phyloP scores from a whole-genome alignment of 768 basidiomycete species.

The Naganishia randhawae region DNA sequence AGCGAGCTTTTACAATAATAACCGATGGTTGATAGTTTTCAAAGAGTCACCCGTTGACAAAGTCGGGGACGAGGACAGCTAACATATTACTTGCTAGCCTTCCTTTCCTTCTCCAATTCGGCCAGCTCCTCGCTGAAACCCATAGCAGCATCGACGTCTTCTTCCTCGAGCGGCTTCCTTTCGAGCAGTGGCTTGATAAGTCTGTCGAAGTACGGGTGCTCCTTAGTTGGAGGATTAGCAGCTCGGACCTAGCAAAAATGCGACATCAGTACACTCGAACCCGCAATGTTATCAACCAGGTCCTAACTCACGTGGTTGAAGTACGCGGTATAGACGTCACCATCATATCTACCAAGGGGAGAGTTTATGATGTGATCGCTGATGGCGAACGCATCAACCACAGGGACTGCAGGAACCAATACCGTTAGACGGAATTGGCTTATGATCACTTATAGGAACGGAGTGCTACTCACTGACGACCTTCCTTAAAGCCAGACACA shows the following conservation, averaged over 20 bases:
- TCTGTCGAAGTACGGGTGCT: slow-evolving; percentile 54
- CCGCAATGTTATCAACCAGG: not conserved
- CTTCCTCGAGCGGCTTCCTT: slow-evolving; percentile 46
- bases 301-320: slow-evolving; percentile 48
- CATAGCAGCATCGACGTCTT: slow-evolving; percentile 50
- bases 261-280: not conserved
- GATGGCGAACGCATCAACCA: slow-evolving; percentile 50
- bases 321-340: slow-evolving; percentile 54
- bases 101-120: slow-evolving; percentile 34
- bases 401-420: slow-evolving; percentile 35
- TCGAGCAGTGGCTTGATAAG: slow-evolving; percentile 54
- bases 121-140: slow-evolving; percentile 49
- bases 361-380: slow-evolving; percentile 53
- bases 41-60: not conserved
- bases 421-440: not conserved
- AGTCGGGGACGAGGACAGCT: too few relatives aligned
- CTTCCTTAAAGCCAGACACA: slow-evolving; percentile 43
- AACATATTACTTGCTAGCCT: slow-evolving; percentile 2
- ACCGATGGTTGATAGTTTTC: not conserved
- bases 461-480: slow-evolving; percentile 42
- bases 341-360: slow-evolving; percentile 53
- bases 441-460: not conserved
- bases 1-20: not conserved
- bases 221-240: slow-evolving; percentile 52
- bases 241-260: slow-evolving; percentile 41